Conservation (phyloP, 352 stramenopile genomes). For the Thalassiosira sp. region DNA sequence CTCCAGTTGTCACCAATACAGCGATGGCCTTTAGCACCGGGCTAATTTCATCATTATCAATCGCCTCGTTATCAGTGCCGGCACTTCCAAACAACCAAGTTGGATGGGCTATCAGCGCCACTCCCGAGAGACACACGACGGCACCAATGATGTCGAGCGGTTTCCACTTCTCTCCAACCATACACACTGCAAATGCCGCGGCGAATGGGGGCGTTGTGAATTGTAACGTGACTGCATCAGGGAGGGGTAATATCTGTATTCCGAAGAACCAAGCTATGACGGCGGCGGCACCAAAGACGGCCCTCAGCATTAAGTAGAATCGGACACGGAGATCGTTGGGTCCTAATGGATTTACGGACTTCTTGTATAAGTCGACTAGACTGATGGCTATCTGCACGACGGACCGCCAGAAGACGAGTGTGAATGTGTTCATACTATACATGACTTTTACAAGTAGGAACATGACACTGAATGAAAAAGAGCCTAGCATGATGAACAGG, state of each 20-base stretch:
- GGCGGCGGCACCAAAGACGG: constrained; percentile 24
- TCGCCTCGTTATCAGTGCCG: background rate
- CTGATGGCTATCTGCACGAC: constrained; percentile 36
- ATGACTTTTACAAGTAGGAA: constrained; percentile 53
- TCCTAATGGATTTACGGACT: constrained; percentile 15
- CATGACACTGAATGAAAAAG: constrained; percentile 43
- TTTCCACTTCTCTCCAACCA: constrained; percentile 46
- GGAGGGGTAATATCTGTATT: constrained; percentile 39
- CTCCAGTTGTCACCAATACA: constrained; percentile 29
- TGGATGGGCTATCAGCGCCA: constrained; percentile 52
- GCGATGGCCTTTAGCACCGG: constrained; percentile 14
- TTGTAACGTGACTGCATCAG: constrained; percentile 55
- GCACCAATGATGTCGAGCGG: constrained; percentile 47
- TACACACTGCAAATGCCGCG: constrained; percentile 44
- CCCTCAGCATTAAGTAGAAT: constrained; percentile 28
- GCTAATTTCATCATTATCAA: background rate
- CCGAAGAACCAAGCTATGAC: constrained; percentile 46
- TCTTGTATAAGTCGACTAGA: constrained; percentile 4
- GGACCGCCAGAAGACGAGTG: constrained; percentile 38
- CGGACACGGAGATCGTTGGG: constrained; percentile 4
- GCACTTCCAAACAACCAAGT: constrained; percentile 45
- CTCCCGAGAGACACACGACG: constrained; percentile 42
- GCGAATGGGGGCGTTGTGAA: constrained; percentile 54
- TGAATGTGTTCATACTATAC: constrained; percentile 41
- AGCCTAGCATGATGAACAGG: constrained; percentile 29